phyloP scores from a whole-genome alignment of 108 stramenopile species.

The Mediolabrus comicus region DNA sequence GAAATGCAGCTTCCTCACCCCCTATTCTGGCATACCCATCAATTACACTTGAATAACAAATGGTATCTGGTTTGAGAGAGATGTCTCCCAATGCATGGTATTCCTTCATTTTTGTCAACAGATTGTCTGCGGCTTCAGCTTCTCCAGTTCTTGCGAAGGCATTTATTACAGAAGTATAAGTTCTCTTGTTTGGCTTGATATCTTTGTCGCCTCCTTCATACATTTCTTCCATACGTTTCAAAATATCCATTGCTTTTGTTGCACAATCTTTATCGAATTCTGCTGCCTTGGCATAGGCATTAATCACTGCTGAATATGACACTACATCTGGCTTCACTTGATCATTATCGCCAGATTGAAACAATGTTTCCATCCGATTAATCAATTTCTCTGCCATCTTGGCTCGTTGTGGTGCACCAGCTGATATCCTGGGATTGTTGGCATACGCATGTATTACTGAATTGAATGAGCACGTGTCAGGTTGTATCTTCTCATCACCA shows the following conservation, averaged over 20 bases:
- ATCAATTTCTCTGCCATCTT: constrained; percentile 55
- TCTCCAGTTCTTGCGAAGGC: constrained; percentile 17
- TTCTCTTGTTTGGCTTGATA: constrained; percentile 27
- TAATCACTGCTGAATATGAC: constrained; percentile 58
- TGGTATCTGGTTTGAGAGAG: constrained; percentile 57
- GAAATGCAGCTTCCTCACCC: constrained; percentile 55
- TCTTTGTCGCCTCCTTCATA: constrained; percentile 16
- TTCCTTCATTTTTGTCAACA: constrained; percentile 63
- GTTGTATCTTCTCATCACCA: constrained; percentile 33
- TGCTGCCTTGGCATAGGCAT: constrained; percentile 69
- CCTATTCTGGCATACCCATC: constrained; percentile 45
- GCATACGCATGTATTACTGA: constrained; percentile 59
- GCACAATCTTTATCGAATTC: constrained; percentile 20
- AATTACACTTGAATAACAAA: constrained; percentile 51
- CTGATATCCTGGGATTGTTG: constrained; percentile 25
- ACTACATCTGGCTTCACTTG: constrained; percentile 57
- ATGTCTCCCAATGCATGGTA: constrained; percentile 38
- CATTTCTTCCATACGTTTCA: constrained; percentile 29
- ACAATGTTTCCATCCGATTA: constrained; percentile 51
- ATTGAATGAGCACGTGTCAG: constrained; percentile 71
- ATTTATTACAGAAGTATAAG: constrained; percentile 35
- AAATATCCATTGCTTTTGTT: constrained; percentile 29
- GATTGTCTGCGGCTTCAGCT: constrained; percentile 51
- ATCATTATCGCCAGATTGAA: constrained; percentile 33
- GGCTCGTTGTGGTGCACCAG: constrained; percentile 23